These are phyloP conservation scores for Lathyrus oleraceus DNA, from an alignment of 306 rosid species.

Conservation along the genomic window DNA sequence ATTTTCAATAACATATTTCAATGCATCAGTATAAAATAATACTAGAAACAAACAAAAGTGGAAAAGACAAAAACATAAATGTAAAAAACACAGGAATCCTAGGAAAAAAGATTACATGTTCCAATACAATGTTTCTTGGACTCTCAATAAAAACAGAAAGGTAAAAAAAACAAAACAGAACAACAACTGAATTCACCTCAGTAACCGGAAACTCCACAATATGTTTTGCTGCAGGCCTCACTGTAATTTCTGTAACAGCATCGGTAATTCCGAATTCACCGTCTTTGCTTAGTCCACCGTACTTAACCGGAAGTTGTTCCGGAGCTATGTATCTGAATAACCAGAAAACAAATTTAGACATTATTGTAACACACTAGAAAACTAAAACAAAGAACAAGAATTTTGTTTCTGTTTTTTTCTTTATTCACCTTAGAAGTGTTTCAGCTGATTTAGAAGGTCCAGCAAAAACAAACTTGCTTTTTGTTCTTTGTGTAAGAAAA, in stretches of 20 bases:
- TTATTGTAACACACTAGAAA: neutral
- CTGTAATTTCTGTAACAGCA: conserved; percentile 56
- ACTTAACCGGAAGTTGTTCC: conserved; percentile 69
- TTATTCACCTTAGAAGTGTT: conserved; percentile 51
- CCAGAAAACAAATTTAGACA: neutral
- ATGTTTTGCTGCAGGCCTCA: conserved; percentile 62
- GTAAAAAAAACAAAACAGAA: neutral
- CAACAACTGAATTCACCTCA: conserved; percentile 52
- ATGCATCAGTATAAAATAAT: conserved; percentile 5
- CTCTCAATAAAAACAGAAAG: conserved; percentile 23
- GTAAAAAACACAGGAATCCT: conserved; percentile 40
- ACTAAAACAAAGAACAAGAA: neutral
- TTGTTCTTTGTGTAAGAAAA: conserved; percentile 64
- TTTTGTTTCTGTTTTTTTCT: neutral
- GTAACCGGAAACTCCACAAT: conserved; percentile 59
- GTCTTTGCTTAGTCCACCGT: conserved; percentile 74
- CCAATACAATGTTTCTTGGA: conserved; percentile 27
- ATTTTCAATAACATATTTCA: conserved; percentile 14
- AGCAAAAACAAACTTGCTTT: conserved; percentile 75
- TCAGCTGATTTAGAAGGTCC: conserved; percentile 71
- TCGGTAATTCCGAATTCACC: conserved; percentile 60
- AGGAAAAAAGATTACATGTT: conserved; percentile 32
- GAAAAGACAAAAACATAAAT: conserved; percentile 15
- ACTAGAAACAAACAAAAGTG: conserved; percentile 17
- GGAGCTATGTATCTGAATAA: conserved; percentile 60